Evolutionary conservation across 108 stramenopile genomes (phyloP), one percentile per base, ranked within the genome.

Genomic region (Pseudonitzschia multiseries): DNA sequence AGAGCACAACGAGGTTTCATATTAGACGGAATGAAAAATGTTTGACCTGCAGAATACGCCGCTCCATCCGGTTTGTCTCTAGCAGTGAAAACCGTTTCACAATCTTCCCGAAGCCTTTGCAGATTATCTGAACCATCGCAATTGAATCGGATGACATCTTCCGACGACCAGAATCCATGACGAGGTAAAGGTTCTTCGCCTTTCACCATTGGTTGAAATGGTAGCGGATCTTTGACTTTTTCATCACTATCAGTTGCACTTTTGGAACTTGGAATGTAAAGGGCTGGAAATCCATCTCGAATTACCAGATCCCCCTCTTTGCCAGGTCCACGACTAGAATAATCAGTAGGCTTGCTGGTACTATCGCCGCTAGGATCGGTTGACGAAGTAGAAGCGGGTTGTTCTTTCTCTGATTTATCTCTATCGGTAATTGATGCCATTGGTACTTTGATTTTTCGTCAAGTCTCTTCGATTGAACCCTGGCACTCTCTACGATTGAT

Each of bases 1-100:
- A 96, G 79, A 17, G 90, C 93, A 81, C 90, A 93, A 60, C 91
- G 76, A 27, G 93, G 93, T 57, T 83, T 82, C 89, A 89, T 92
- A 61, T 71, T 65, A 36, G 86, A 81, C 17, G 90, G 92, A n/a
- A 91, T 51, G 77, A 94, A 96, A 74, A 85, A 96, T 0, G 93
- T 94, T 36, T 76, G 72, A 65, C 96, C 96, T 21, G 85, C 77
- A 5, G 83, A 86, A 75, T 96, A 95, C 13, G 88, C 75, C 26
- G 68, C 83, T n/a, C 81, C 85, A 65, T 87, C 85, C 24, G 87
- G 84, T 29, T 82, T 86, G 27, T 87, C 83, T 32, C 92, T 76
- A 0, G 92, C 92, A n/a, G 88, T 87, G 62, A 93, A 93, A 5
- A 89, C 92, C 2, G 73, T 76, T 56, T 81, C 76, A 67, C 92